phyloP scores from a whole-genome alignment of 345 rosid genomes.

The Salix suchowensis region DNA sequence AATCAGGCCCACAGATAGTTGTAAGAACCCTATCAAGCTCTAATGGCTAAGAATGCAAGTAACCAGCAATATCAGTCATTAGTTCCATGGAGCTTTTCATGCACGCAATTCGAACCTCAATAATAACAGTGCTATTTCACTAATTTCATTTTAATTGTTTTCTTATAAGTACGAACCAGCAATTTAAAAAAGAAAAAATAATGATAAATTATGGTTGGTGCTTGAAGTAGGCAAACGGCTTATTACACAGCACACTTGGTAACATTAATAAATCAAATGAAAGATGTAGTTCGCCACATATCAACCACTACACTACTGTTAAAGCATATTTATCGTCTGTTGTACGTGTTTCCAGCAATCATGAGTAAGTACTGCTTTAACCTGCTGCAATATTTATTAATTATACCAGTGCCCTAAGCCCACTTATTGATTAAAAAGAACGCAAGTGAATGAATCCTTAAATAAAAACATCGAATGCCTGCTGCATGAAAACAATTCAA shows the following conservation, averaged over 20 bases:
- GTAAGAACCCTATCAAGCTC: slow-evolving; percentile 21
- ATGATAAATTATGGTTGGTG: too few species aligned
- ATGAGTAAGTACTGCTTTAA: background rate
- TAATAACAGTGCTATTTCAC: background rate
- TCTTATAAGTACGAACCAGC: too few species aligned
- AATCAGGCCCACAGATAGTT: slow-evolving; percentile 39
- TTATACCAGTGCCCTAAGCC: too few species aligned
- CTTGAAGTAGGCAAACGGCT: too few species aligned
- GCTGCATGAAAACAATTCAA: background rate
- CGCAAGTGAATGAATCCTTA: background rate
- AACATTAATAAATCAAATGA: background rate
- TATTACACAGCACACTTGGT: too few species aligned
- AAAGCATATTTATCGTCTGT: background rate
- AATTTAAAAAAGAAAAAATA: too few species aligned
- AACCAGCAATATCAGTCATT: slow-evolving; percentile 8
- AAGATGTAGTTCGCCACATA: background rate
- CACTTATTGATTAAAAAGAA: too few species aligned
- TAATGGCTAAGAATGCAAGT: slow-evolving; percentile 32
- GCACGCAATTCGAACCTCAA: slow-evolving; percentile 5
- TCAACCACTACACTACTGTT: background rate
- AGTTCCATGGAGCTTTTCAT: slow-evolving; percentile 7
- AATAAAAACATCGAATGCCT: background rate
- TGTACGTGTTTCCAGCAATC: background rate
- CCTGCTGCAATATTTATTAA: background rate
- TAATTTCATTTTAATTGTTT: too few species aligned